Conservation (phyloP, 306 rosid genomes). For the Rosa persica region DNA sequence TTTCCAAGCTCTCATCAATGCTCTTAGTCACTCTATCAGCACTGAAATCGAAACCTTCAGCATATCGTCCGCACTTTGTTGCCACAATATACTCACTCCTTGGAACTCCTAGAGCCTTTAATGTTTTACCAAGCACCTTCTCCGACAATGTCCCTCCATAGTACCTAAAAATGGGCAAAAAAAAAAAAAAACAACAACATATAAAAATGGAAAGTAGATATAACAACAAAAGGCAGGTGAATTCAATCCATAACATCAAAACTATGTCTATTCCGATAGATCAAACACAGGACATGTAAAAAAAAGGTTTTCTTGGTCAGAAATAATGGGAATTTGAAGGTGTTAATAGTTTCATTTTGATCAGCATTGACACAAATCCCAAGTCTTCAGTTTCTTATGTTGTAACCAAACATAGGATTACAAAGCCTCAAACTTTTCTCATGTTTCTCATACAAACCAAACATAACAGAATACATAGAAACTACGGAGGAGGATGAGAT, state of each 20-base stretch:
- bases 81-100: slow-evolving; percentile 76
- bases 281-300: not conserved
- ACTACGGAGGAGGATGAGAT: not conserved
- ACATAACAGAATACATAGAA: not conserved
- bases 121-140: slow-evolving; percentile 70
- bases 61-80: slow-evolving; percentile 86
- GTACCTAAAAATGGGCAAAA: slow-evolving; percentile 36
- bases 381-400: too few species aligned
- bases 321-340: too few species aligned
- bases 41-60: slow-evolving; percentile 84
- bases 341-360: too few species aligned
- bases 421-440: too few species aligned
- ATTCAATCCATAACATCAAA: not conserved
- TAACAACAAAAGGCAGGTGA: not conserved
- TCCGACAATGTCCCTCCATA: slow-evolving; percentile 88
- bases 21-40: slow-evolving; percentile 81
- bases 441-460: slow-evolving; percentile 8
- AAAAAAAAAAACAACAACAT: not conserved
- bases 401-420: too few species aligned
- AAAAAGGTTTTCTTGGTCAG: not conserved
- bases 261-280: not conserved
- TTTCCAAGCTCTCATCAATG: slow-evolving; percentile 85
- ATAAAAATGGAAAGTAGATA: not conserved
- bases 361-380: too few species aligned
- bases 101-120: slow-evolving; percentile 69